Base-by-base conservation (phyloP, 257 asterid species). In the Solanum virginianum region DNA sequence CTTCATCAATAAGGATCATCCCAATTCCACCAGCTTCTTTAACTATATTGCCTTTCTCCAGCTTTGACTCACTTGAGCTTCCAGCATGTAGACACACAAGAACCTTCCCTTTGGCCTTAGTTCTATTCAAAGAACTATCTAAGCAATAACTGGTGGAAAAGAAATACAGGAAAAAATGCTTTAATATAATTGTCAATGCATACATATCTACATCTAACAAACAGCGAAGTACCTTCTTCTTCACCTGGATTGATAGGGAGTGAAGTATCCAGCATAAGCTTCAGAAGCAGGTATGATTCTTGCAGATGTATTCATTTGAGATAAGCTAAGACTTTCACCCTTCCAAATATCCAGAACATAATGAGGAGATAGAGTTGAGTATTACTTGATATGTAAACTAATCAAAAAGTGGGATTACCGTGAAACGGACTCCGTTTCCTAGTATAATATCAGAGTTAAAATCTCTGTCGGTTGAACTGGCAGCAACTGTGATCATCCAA, bases 221-320 rank as follows among this genome's bases (percentile, higher is more conserved):
- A 47, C 80, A 85, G 86, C 49, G 47, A 89, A 94, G 95, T 93
- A 94, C 97, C 98, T 94, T 92, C 86, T 84, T 89, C 93, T 94
- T 94, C 98, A 96, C 98, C 99, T 96, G 98, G 98, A 94, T 93
- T 96, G 99, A 88, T 94, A 93, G 53, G 99, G 97, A 84, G 99
- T 96, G 90, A 96, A 96, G 89, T 93, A 93, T 85, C 99, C 99
- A 13, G 89, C 94, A 89, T 89, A 84, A 69, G 98, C 98, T 88
- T 92, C 93, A 62, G 98, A 90, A 59, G 98, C 98, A 32, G 96
- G 87, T 77, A 96, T 93, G 86, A 93, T 91, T 62, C 70, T 81
- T 77, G 95, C 87, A 1, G 93, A 80, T 62, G 86, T 72, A 6
- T 91, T 89, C 93, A 92, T 93, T 83, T 87, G 89, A 22, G 84